Evolutionary conservation across 768 basidiomycete genomes (phyloP).

Genomic region (Agaricus sinodeliciosus): DNA sequence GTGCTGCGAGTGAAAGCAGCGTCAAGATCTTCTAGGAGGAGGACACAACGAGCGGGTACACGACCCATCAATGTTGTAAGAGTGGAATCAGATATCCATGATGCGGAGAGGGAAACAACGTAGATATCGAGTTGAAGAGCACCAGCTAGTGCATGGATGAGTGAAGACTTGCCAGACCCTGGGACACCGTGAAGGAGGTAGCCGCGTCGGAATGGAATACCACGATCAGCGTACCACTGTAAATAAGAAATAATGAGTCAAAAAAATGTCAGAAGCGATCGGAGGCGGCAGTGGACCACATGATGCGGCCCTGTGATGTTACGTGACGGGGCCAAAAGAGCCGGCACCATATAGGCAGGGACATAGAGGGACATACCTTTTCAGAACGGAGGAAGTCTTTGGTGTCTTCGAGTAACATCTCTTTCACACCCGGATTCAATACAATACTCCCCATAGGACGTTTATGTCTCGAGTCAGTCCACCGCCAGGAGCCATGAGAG

Average conservation of each 20-base stretch:
- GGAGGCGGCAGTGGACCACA: too few relatives aligned
- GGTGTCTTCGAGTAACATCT: slow-evolving; percentile 79
- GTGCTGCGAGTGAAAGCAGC: slow-evolving; percentile 81
- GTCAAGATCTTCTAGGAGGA: slow-evolving; percentile 87
- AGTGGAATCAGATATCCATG: slow-evolving; percentile 85
- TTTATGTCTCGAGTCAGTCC: slow-evolving; percentile 84
- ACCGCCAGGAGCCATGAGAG: slow-evolving; percentile 82
- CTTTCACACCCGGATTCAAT: slow-evolving; percentile 82
- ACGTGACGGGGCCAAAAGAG: neutral
- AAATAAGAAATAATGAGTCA: neutral
- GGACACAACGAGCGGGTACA: slow-evolving; percentile 78
- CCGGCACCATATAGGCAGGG: neutral
- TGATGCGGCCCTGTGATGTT: neutral
- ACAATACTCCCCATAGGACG: slow-evolving; percentile 86
- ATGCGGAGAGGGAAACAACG: slow-evolving; percentile 79
- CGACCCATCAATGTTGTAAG: slow-evolving; percentile 82
- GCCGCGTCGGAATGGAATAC: slow-evolving; percentile 86
- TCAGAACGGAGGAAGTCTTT: slow-evolving; percentile 81
- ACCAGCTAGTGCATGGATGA: slow-evolving; percentile 84
- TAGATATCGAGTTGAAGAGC: slow-evolving; percentile 89
- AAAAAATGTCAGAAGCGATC: neutral
- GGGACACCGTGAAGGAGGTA: slow-evolving; percentile 82
- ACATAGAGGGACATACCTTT: slow-evolving; percentile 42
- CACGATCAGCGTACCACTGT: slow-evolving; percentile 90
- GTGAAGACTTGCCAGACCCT: slow-evolving; percentile 80